phyloP scores from a whole-genome alignment of 306 rosid genomes.

The Corylus heterophylla region DNA sequence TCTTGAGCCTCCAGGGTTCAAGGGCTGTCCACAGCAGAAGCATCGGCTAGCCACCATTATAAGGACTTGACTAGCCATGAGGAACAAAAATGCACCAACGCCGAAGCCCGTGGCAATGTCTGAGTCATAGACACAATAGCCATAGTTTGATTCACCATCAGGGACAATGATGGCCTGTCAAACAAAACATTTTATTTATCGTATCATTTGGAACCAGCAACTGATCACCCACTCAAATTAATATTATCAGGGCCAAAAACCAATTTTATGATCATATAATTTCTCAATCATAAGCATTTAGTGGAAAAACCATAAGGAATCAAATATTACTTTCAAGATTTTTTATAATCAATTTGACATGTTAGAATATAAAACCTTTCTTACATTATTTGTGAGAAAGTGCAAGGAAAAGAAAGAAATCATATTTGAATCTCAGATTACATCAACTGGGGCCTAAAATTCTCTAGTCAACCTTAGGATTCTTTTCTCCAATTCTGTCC shows the following conservation, averaged over 20 bases:
- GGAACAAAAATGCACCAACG: slow-evolving; percentile 91
- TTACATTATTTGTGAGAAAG: no score
- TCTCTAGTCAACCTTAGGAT: neutral
- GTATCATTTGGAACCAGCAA: slow-evolving; percentile 4
- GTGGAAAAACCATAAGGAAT: neutral
- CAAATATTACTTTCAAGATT: neutral
- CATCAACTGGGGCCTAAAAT: slow-evolving; percentile 13
- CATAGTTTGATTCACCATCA: slow-evolving; percentile 46
- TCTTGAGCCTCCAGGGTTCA: slow-evolving; percentile 87
- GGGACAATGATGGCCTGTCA: slow-evolving; percentile 59
- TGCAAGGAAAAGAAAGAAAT: neutral
- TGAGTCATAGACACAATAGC: slow-evolving; percentile 71
- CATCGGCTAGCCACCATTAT: slow-evolving; percentile 93
- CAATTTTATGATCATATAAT: neutral
- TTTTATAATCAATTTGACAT: neutral
- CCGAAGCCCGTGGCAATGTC: slow-evolving; percentile 91
- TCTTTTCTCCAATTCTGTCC: neutral
- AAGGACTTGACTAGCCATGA: slow-evolving; percentile 66
- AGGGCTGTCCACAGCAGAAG: slow-evolving; percentile 94
- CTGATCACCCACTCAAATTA: slow-evolving; percentile 3
- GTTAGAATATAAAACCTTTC: no score
- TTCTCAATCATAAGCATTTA: neutral
- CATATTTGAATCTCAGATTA: neutral
- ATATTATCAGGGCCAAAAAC: neutral
- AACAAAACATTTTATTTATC: neutral